Conservation (phyloP, 139 green algal species). For the Chlamydomonas asymmetrica region DNA sequence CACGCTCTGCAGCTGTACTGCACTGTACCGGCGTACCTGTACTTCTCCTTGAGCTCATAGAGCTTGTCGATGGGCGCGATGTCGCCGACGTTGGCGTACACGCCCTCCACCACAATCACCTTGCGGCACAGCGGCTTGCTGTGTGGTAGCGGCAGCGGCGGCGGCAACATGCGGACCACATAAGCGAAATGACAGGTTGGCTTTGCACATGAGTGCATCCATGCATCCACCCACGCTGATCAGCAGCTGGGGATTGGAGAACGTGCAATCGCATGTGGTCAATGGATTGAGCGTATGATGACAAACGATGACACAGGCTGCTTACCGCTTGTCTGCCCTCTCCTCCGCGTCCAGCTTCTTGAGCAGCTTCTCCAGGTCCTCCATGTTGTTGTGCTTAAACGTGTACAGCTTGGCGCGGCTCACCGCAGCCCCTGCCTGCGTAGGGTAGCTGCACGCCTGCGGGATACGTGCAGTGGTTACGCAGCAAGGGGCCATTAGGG, state of each 20-base stretch:
- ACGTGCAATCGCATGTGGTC: too few species aligned
- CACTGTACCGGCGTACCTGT: constrained; percentile 43
- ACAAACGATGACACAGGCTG: too few species aligned
- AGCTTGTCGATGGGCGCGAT: constrained; percentile 84
- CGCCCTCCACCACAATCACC: constrained; percentile 94
- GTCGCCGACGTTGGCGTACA: constrained; percentile 85
- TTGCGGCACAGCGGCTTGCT: constrained; percentile 83
- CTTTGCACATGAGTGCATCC: too few species aligned
- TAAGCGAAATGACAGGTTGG: too few species aligned
- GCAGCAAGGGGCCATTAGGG: too few species aligned
- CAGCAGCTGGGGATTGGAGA: too few species aligned
- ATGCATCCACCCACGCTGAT: too few species aligned
- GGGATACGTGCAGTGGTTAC: too few species aligned
- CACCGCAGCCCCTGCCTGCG: constrained; percentile 79
- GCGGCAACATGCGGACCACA: too few species aligned
- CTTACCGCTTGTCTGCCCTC: constrained; percentile 42
- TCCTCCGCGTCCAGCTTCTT: constrained; percentile 57
- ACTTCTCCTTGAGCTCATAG: constrained; percentile 79
- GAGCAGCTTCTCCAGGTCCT: constrained; percentile 81
- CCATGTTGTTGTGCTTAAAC: constrained; percentile 96
- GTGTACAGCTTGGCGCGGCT: constrained; percentile 72
- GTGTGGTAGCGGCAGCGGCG: constrained; percentile 12
- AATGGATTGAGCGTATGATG: too few species aligned
- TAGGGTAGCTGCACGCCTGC: constrained; percentile 61
- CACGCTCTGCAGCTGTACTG: background rate